Evolutionary conservation across 2,329 filamentous ascomycete species (phyloP).

Genomic region (Talaromyces sp.): DNA sequence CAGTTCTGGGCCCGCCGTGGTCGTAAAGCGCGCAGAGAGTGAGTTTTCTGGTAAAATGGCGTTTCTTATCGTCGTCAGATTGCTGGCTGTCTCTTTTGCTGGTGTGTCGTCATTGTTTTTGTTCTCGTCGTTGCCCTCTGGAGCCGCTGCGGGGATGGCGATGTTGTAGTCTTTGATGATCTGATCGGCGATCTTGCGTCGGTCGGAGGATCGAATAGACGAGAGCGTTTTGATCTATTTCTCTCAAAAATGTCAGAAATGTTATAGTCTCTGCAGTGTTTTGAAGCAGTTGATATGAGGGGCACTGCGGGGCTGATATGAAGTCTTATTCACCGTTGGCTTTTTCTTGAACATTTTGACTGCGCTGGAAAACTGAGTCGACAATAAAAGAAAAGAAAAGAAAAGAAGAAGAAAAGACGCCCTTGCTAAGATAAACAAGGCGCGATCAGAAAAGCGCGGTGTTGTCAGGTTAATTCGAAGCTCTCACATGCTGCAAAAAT

Average conservation of each 20-base stretch:
- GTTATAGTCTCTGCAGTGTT: too few relatives aligned
- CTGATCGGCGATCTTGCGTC: slow-evolving; percentile 60
- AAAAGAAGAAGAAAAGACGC: not conserved
- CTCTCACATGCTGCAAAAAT: not conserved
- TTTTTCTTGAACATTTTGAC: slow-evolving; percentile 53
- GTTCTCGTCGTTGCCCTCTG: slow-evolving; percentile 14
- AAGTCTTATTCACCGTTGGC: slow-evolving; percentile 35
- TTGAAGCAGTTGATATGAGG: not conserved
- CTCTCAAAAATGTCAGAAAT: slow-evolving; percentile 4
- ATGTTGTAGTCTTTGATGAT: slow-evolving; percentile 59
- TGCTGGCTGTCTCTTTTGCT: slow-evolving; percentile 41
- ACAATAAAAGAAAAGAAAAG: not conserved
- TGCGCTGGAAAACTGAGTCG: not conserved
- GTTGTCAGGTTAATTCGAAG: not conserved
- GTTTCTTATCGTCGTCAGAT: slow-evolving; percentile 48
- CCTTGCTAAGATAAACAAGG: not conserved
- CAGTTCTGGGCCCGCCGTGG: slow-evolving; percentile 57
- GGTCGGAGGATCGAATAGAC: slow-evolving; percentile 61
- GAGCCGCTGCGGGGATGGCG: slow-evolving; percentile 34
- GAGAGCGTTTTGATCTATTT: slow-evolving; percentile 59
- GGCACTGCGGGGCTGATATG: not conserved
- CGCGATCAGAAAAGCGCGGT: not conserved
- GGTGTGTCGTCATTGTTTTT: slow-evolving; percentile 24
- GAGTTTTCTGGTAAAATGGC: slow-evolving; percentile 58
- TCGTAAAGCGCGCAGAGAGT: slow-evolving; percentile 59